Evolutionary conservation across 2,329 filamentous ascomycete species (phyloP).

Genomic region (Sporothrix brasiliensis): DNA sequence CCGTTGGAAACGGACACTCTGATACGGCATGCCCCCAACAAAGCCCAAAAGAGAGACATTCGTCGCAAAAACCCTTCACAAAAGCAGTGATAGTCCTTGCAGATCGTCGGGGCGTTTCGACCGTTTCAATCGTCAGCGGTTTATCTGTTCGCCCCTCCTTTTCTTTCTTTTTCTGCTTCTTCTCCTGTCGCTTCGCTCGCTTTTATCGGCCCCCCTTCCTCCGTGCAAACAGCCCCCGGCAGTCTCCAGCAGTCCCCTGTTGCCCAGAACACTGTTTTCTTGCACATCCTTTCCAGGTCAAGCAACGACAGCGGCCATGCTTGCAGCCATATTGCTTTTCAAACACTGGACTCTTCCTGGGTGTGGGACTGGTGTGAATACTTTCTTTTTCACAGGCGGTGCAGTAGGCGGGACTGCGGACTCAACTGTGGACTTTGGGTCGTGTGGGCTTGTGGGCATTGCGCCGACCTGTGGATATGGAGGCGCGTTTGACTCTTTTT

Average conservation of each 20-base stretch:
- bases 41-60: background rate
- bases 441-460: background rate
- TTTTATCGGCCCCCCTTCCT: too few species aligned
- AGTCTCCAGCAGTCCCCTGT: background rate
- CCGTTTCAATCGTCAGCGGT: background rate
- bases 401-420: background rate
- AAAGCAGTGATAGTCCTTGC: background rate
- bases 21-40: background rate
- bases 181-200: constrained; percentile 11
- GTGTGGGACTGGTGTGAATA: background rate
- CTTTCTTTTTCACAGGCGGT: constrained; percentile 18
- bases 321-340: background rate
- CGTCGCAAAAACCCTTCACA: background rate
- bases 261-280: background rate
- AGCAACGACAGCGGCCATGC: background rate
- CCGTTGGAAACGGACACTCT: constrained; percentile 3
- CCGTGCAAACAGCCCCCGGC: background rate
- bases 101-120: constrained; percentile 14
- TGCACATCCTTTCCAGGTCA: background rate
- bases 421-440: background rate
- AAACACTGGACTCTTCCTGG: background rate
- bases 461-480: too few species aligned
- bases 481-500: background rate
- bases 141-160: background rate
- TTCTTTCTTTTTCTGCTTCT: too few species aligned